Percentiles rank a stretch among this genome's conserved stretches.
phyloP scores from a whole-genome alignment of 179 eudicot species.

The Actinidia arguta region DNA sequence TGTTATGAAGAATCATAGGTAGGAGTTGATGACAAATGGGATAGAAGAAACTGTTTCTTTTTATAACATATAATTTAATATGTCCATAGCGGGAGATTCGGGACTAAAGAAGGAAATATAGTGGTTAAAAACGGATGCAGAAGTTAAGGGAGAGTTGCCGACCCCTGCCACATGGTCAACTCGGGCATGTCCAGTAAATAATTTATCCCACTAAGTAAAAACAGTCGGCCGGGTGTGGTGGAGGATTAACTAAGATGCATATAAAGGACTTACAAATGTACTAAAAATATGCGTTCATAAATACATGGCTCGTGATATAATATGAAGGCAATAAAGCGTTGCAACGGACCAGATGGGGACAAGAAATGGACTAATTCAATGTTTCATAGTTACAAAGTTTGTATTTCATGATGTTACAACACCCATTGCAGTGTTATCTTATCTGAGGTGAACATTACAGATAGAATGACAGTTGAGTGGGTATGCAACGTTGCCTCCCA shows the following conservation, averaged over 20 bases:
- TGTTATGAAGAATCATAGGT: background rate
- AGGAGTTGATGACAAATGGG: background rate
- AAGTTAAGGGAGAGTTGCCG: background rate
- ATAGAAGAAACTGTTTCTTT: background rate
- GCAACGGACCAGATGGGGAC: background rate
- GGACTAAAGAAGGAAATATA: slow-evolving; percentile 10
- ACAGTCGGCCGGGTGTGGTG: background rate
- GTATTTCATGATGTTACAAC: background rate
- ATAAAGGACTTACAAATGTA: background rate
- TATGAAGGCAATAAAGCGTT: background rate
- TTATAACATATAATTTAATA: background rate
- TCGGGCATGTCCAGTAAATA: background rate
- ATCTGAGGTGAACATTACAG: background rate
- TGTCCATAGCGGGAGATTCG: background rate
- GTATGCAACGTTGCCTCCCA: background rate
- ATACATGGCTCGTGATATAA: background rate
- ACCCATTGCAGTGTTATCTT: background rate
- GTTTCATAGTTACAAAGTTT: background rate
- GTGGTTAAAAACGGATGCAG: background rate
- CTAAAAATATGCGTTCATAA: background rate
- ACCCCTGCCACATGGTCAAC: background rate
- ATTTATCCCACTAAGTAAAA: slow-evolving; percentile 4
- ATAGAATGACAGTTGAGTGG: background rate
- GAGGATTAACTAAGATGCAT: background rate
- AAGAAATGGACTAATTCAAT: background rate